These are phyloP conservation scores for Diaporthe sp. DNA, from an alignment of 2,329 filamentous ascomycete species.

Conservation along the genomic window DNA sequence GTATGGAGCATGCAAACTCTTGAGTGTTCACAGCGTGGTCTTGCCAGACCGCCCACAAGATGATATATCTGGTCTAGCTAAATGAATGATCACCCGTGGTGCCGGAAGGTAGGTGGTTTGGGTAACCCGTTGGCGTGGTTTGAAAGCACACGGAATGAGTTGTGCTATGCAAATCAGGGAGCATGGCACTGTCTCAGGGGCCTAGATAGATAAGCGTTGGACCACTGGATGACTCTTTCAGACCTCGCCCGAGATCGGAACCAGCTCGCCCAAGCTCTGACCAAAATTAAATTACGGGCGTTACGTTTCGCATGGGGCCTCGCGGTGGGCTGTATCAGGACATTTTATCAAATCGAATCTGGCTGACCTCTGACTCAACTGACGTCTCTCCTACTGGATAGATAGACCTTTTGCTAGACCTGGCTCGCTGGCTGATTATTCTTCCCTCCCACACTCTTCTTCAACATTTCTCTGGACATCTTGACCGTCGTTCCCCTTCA, in stretches of 20 bases:
- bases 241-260: conserved; percentile 37
- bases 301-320: conserved; percentile 36
- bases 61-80: neutral
- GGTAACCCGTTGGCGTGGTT: conserved; percentile 2
- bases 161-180: conserved; percentile 22
- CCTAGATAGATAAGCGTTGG: conserved; percentile 26
- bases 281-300: conserved; percentile 36
- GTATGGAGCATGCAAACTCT: neutral
- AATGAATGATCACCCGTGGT: neutral
- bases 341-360: conserved; percentile 37
- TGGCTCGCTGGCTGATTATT: conserved; percentile 5
- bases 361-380: conserved; percentile 36
- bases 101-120: conserved; percentile 3
- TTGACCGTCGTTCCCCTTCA: neutral
- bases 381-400: conserved; percentile 27
- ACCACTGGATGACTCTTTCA: conserved; percentile 32
- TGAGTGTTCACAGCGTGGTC: neutral
- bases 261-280: conserved; percentile 11
- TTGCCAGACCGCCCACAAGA: neutral
- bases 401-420: conserved; percentile 18
- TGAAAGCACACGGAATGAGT: conserved; percentile 14
- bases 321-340: conserved; percentile 14
- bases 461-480: conserved; percentile 15
- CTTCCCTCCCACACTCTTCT: conserved; percentile 19
- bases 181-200: conserved; percentile 24